These are phyloP conservation scores for Kwoniella sp. DNA, from an alignment of 768 basidiomycete genomes.

Conservation along the genomic window DNA sequence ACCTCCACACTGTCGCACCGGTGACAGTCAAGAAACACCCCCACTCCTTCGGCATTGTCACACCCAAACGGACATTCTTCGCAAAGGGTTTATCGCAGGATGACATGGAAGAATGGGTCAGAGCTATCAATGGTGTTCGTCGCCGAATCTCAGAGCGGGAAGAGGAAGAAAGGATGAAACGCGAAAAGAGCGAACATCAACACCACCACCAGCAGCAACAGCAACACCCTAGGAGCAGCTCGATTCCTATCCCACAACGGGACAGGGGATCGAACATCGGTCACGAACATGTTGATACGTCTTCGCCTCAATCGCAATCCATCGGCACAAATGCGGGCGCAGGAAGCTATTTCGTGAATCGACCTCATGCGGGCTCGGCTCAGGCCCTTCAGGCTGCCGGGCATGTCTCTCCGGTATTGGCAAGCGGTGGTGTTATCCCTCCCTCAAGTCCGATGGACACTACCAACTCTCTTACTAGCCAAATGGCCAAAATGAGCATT, in stretches of 20 bases:
- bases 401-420: constrained; percentile 9
- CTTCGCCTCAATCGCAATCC: background rate
- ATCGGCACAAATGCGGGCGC: constrained; percentile 2
- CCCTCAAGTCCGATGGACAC: constrained; percentile 31
- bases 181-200: constrained; percentile 21
- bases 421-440: constrained; percentile 18
- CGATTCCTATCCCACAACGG: constrained; percentile 11
- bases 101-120: constrained; percentile 83
- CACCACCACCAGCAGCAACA: constrained; percentile 17
- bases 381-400: constrained; percentile 19
- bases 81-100: constrained; percentile 71
- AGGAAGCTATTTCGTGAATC: constrained; percentile 10
- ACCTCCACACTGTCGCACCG: constrained; percentile 85
- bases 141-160: constrained; percentile 61
- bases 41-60: constrained; percentile 89
- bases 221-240: constrained; percentile 3
- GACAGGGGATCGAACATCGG: constrained; percentile 1
- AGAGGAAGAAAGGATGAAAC: constrained; percentile 34
- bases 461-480: constrained; percentile 25
- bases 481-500: constrained; percentile 29
- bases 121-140: constrained; percentile 74
- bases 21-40: constrained; percentile 85
- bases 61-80: constrained; percentile 85
- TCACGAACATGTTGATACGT: constrained; percentile 12
- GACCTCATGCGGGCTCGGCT: constrained; percentile 2